These are phyloP conservation scores for Scytalidium sp. DNA, from an alignment of 2,329 filamentous ascomycete species.

Conservation along the genomic window DNA sequence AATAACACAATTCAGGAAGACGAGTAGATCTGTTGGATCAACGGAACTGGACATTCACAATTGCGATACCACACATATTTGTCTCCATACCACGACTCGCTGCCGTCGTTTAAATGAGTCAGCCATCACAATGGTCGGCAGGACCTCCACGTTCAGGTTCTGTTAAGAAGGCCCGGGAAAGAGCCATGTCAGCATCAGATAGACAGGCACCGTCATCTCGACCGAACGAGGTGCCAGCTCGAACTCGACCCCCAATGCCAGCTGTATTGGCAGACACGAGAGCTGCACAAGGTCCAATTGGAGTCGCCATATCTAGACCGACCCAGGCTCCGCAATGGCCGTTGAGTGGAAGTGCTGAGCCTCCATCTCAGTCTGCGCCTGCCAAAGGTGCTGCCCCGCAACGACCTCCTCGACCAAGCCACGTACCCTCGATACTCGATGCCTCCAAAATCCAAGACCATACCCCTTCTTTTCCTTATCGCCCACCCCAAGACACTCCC, in stretches of 20 bases:
- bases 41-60: background rate
- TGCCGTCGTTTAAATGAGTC: conserved; percentile 21
- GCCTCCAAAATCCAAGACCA: conserved; percentile 53
- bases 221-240: conserved; percentile 12
- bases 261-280: conserved; percentile 12
- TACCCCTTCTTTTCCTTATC: conserved; percentile 51
- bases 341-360: conserved; percentile 29
- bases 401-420: conserved; percentile 57
- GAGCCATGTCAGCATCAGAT: conserved; percentile 23
- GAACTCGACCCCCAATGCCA: conserved; percentile 20
- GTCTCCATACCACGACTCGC: background rate
- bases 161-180: conserved; percentile 53
- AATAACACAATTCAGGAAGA: conserved; percentile 10
- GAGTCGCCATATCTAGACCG: conserved; percentile 45
- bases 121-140: conserved; percentile 19
- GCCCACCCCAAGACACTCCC: conserved; percentile 34
- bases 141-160: conserved; percentile 38
- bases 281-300: conserved; percentile 19
- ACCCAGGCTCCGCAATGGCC: conserved; percentile 54
- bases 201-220: conserved; percentile 12
- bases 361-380: conserved; percentile 45
- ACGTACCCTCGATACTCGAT: conserved; percentile 57
- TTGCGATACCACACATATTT: background rate
- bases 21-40: conserved; percentile 1
- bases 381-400: conserved; percentile 50